Evolutionary conservation across 306 rosid genomes (phyloP).

Genomic region (Quercus rubra): DNA sequence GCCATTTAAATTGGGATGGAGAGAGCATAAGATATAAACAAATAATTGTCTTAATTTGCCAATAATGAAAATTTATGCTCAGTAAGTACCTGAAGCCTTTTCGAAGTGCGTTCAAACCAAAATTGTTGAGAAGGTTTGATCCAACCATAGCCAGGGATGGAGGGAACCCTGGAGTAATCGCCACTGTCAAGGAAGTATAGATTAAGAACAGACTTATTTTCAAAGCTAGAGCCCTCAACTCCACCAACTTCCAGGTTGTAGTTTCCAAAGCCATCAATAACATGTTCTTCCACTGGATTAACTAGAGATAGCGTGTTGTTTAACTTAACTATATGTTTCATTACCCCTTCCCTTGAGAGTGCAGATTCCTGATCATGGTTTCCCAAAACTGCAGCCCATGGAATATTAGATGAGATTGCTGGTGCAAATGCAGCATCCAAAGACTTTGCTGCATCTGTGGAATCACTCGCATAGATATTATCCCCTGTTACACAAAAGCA

Average conservation of each 20-base stretch:
- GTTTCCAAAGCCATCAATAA: constrained; percentile 91
- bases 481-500: constrained; percentile 54
- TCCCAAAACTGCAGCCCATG: constrained; percentile 91
- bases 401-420: constrained; percentile 77
- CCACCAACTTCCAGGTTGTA: constrained; percentile 81
- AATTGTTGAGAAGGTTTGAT: constrained; percentile 88
- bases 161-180: constrained; percentile 69
- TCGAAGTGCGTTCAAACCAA: constrained; percentile 76
- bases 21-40: too few relatives aligned
- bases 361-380: constrained; percentile 95
- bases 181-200: constrained; percentile 95
- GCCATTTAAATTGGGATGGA: too few relatives aligned
- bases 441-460: constrained; percentile 67
- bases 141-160: constrained; percentile 78
- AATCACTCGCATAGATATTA: constrained; percentile 64
- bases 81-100: constrained; percentile 56
- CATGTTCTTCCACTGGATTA: constrained; percentile 50
- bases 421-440: constrained; percentile 82
- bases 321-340: constrained; percentile 73
- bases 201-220: constrained; percentile 82
- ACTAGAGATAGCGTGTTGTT: constrained; percentile 64
- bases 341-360: constrained; percentile 85
- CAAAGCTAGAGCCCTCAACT: constrained; percentile 60
- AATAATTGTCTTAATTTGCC: not conserved
- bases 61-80: not conserved